These are phyloP conservation scores for Exophiala oligosperma DNA, from an alignment of 2,329 filamentous ascomycete species.

Conservation along the genomic window DNA sequence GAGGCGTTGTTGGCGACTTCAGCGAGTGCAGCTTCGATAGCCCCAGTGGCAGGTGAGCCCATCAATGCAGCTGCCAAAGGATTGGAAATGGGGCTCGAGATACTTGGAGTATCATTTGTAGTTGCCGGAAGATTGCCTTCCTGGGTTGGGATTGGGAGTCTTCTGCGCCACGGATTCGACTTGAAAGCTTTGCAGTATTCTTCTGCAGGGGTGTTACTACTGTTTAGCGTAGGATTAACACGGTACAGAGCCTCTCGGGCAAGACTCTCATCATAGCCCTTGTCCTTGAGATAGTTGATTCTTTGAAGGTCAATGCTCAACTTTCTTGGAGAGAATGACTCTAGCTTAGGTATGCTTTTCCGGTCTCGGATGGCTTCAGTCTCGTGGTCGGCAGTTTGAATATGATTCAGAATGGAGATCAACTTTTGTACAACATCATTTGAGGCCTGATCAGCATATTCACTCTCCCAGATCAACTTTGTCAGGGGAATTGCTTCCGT, in stretches of 20 bases:
- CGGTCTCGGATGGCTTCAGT: slow-evolving; percentile 60
- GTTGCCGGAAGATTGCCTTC: slow-evolving; percentile 26
- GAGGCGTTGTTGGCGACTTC: slow-evolving; percentile 8
- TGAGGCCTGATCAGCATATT: slow-evolving; percentile 77
- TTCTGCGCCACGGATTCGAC: slow-evolving; percentile 57
- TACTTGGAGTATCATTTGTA: slow-evolving; percentile 28
- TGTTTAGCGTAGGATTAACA: slow-evolving; percentile 62
- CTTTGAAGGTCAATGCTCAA: slow-evolving; percentile 55
- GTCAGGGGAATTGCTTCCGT: slow-evolving; percentile 76
- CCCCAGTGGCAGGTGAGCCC: neutral
- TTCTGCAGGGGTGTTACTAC: slow-evolving; percentile 46
- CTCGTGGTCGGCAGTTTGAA: slow-evolving; percentile 77
- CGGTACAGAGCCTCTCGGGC: slow-evolving; percentile 79
- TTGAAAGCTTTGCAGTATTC: slow-evolving; percentile 74
- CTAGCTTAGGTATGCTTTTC: slow-evolving; percentile 57
- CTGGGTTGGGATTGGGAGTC: slow-evolving; percentile 61
- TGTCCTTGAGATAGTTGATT: slow-evolving; percentile 45
- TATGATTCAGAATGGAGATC: slow-evolving; percentile 78
- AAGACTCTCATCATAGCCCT: slow-evolving; percentile 60
- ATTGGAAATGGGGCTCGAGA: slow-evolving; percentile 8
- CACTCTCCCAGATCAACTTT: slow-evolving; percentile 74
- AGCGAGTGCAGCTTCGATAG: slow-evolving; percentile 12
- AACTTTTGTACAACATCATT: slow-evolving; percentile 74
- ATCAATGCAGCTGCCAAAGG: slow-evolving; percentile 1
- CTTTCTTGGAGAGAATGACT: slow-evolving; percentile 48